Percentiles rank a stretch among this genome's conserved stretches.
Conservation (phyloP, 306 rosid genomes). For the Psophocarpus tetragonolobus region DNA sequence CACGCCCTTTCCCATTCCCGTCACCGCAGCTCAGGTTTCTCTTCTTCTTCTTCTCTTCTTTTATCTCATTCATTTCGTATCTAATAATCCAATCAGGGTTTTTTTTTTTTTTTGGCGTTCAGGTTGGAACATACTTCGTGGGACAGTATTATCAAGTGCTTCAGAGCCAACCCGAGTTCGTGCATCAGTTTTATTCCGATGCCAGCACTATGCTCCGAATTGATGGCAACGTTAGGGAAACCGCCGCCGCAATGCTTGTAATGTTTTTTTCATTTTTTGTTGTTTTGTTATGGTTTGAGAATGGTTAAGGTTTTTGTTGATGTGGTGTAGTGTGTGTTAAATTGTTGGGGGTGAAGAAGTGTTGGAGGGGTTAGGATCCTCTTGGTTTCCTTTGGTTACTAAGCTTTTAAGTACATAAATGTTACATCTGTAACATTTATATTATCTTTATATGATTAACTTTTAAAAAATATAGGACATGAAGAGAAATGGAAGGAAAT, state of each 20-base stretch:
- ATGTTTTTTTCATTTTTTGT: not conserved
- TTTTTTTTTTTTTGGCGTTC: not conserved
- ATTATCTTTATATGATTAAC: too few species aligned
- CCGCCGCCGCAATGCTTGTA: slow-evolving; percentile 91
- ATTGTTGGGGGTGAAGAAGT: not conserved
- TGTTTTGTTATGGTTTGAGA: not conserved
- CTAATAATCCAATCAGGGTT: not conserved
- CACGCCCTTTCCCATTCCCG: slow-evolving; percentile 71
- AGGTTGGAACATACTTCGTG: slow-evolving; percentile 97
- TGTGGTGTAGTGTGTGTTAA: not conserved
- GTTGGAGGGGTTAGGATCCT: too few species aligned
- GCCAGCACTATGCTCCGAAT: slow-evolving; percentile 88
- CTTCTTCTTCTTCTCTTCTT: not conserved
- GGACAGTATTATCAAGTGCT: slow-evolving; percentile 95
- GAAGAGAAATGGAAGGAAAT: too few species aligned
- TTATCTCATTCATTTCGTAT: not conserved
- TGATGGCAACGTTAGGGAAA: slow-evolving; percentile 68
- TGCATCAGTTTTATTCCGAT: slow-evolving; percentile 92
- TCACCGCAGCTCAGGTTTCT: slow-evolving; percentile 89
- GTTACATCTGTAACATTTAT: too few species aligned
- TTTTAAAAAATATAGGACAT: too few species aligned
- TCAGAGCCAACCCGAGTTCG: slow-evolving; percentile 84
- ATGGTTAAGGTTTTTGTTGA: not conserved
- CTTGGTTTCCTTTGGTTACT: too few species aligned
- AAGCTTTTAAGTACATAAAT: too few species aligned